Evolutionary conservation across 139 green algal genomes (phyloP), one percentile per base, ranked within the genome.

Genomic region (Spirogloea muscicola): DNA sequence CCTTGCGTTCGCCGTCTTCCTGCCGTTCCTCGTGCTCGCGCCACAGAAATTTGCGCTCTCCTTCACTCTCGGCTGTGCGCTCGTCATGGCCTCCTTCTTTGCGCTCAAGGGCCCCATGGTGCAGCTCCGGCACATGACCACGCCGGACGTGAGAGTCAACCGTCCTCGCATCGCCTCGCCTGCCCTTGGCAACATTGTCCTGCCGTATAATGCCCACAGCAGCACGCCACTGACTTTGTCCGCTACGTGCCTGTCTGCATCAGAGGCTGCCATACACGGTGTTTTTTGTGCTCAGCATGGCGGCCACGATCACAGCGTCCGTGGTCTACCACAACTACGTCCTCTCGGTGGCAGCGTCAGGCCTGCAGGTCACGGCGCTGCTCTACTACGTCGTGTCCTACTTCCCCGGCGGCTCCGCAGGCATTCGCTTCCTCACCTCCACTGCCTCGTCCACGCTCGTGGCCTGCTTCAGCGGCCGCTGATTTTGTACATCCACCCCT

Each of bases 11-110:
- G 87, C 87, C 58, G 60, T 98, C 5, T 94, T 93, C 74, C 84
- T 98, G 0, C 93, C 94, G 0, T 77, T 96, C 27, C 88, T 97
- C 57, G 90, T 95, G 49, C 51, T 97, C 13, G 75, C 87, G 0
- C 93, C 93, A n/a, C 88, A 91, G 29, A 98, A 96, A 80, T 98
- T 97, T 84, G 93, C 93, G 1, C 74, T 96, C 7, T 91, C 77
- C 65, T 97, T 97, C 80, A 91, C 82, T 18, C 64, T 96, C 0
- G 92, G 92, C 1, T 96, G 89, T 38, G 65, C 88, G 0, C 68
- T 89, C 29, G 78, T 94, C 41, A 88, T 98, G 77, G 78, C 72
- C 5, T 88, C 84, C 1, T 90, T 97, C 65, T 82, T 89, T n/a
- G 83, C 86, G 36, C 67, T 82, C 39, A 77, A 78, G 7, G 94